Conservation (phyloP, 345 rosid genomes). For the Noccaea caerulescens region DNA sequence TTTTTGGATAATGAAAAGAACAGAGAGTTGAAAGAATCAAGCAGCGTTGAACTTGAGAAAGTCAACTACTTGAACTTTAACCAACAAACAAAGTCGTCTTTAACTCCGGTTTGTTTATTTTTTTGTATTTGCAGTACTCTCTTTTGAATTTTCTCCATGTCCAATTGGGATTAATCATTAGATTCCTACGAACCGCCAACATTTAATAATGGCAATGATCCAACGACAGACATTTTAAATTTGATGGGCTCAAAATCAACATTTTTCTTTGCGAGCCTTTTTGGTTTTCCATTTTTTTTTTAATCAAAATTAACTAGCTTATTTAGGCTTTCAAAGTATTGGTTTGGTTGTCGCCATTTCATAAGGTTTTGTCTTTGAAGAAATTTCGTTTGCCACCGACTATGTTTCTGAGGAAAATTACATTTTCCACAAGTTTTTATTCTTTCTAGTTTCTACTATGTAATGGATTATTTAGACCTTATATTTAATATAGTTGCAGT, state of each 20-base stretch:
- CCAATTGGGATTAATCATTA: slow-evolving; percentile 4
- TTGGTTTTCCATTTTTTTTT: neutral
- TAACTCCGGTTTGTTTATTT: neutral
- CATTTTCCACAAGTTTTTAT: too few species aligned
- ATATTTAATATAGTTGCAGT: too few species aligned
- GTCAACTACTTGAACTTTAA: slow-evolving; percentile 31
- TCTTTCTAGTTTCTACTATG: too few species aligned
- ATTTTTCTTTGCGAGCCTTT: neutral
- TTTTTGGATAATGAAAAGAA: slow-evolving; percentile 23
- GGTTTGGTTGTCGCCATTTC: too few species aligned
- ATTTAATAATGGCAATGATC: neutral
- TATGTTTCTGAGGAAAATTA: too few species aligned
- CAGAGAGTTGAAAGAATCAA: slow-evolving; percentile 8
- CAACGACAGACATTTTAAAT: too few species aligned
- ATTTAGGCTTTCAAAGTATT: too few species aligned
- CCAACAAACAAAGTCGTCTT: slow-evolving; percentile 10
- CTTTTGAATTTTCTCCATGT: neutral
- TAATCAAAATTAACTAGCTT: too few species aligned
- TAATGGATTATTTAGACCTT: too few species aligned
- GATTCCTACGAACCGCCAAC: slow-evolving; percentile 11
- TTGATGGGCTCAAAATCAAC: neutral
- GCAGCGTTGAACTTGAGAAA: slow-evolving; percentile 4
- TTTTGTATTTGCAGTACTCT: neutral
- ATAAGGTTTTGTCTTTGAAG: too few species aligned
- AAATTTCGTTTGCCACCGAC: too few species aligned